Base-by-base conservation (phyloP, 2,329 filamentous ascomycete species). In the Calycina herbarum region DNA sequence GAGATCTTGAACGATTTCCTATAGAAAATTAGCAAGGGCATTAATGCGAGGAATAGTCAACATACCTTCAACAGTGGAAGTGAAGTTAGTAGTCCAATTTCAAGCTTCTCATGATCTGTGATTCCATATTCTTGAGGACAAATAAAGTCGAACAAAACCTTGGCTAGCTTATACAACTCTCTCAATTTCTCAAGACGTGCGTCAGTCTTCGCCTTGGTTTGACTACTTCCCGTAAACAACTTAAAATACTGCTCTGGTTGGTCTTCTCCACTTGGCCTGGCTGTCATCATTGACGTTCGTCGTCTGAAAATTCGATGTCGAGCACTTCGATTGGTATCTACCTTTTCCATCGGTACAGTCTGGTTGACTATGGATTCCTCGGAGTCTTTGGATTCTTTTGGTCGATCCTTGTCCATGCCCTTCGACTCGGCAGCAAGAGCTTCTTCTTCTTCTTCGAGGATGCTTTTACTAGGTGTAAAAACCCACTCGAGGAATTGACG, bases 111-210 rank as follows among this genome's bases (percentile, higher is more conserved):
- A 66, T 88, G 90, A 74, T 97, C 91, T 3, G 91, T 93, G 71
- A 99, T 99, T 63, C 95, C 95, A 75, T 99, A 99, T 78, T 99
- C 95, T 74, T 99, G 95, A 0, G 95, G 95, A 63, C 95, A 97
- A 73, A 99, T 96, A 77, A 97, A 99, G 78, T 99, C 95, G 74
- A 99, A 99, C 15, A 99, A 81, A 13, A 98, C 89, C 79, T 99
- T 99, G 64, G 93, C 92, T 58, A 97, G 83, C 72, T 92, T 92
- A 79, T 98, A 99, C 64, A 99, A 83, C 78, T 99, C 94, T 68
- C 95, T 89, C 56, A 99, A 83, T 68, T 95, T 95, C 71, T 94
- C 90, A 13, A 98, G 89, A 5, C 93, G 87, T 35, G 88, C 90
- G 74, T 98, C 94, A 17, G 89, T 85, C 80, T 96, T 96, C 15